Conservation (phyloP, 2,329 filamentous ascomycete species). For the Orbilia javanica region DNA sequence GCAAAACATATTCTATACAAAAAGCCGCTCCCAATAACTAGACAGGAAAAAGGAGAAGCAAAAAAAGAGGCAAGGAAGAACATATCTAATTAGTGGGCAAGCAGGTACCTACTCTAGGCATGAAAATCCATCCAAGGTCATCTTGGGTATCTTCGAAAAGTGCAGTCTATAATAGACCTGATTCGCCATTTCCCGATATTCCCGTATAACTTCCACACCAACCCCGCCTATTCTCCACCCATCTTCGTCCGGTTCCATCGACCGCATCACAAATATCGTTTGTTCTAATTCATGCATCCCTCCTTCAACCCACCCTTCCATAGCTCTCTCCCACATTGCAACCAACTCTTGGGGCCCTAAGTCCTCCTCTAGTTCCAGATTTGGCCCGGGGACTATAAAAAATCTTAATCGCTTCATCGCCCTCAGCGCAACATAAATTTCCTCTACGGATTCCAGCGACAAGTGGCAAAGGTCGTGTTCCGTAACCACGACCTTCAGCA, state of each 20-base stretch:
- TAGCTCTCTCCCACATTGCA: background rate
- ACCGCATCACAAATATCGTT: slow-evolving; percentile 36
- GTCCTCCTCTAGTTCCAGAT: background rate
- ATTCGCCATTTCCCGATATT: background rate
- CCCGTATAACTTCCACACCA: background rate
- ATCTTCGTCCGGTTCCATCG: slow-evolving; percentile 2
- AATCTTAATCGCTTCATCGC: slow-evolving; percentile 21
- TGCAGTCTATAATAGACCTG: slow-evolving; percentile 10
- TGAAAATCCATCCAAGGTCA: slow-evolving; percentile 9
- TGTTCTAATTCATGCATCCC: slow-evolving; percentile 24
- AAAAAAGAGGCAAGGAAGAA: too few species aligned
- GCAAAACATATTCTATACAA: background rate
- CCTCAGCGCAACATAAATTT: slow-evolving; percentile 5
- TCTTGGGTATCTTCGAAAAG: slow-evolving; percentile 11
- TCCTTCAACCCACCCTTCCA: slow-evolving; percentile 12
- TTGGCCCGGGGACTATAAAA: slow-evolving; percentile 21
- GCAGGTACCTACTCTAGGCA: background rate
- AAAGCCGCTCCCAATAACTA: background rate
- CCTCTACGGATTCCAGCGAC: background rate
- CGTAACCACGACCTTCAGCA: slow-evolving; percentile 26
- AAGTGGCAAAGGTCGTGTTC: slow-evolving; percentile 17
- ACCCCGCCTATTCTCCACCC: slow-evolving; percentile 1
- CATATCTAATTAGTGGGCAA: background rate
- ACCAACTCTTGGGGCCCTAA: background rate
- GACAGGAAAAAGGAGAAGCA: too few species aligned